Evolutionary conservation across 129 eudicot species (phyloP).

Genomic region (Pseudognaphalium luteoalbum): DNA sequence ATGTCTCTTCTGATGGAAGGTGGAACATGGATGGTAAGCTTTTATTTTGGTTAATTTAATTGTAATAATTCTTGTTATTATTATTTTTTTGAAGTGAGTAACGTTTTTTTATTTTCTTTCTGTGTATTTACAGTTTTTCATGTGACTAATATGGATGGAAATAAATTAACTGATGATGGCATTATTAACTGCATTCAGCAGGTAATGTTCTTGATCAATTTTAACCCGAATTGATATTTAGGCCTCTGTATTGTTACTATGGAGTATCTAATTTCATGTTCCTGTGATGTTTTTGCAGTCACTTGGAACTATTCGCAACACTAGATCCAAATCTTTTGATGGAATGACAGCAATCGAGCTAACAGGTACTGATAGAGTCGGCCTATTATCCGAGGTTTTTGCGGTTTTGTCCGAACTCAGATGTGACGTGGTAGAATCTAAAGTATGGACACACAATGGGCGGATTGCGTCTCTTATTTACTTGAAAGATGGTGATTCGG

Average conservation of each 20-base stretch:
- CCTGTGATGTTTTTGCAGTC: constrained; percentile 44
- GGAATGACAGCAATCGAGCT: constrained; percentile 79
- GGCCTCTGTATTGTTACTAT: background rate
- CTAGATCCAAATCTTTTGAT: constrained; percentile 39
- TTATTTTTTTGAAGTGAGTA: background rate
- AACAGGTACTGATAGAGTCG: constrained; percentile 83
- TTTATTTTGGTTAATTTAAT: background rate
- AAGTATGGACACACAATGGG: constrained; percentile 92
- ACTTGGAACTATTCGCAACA: constrained; percentile 60
- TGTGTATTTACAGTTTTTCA: constrained; percentile 66
- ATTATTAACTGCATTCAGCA: constrained; percentile 77
- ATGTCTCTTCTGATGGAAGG: constrained; percentile 87
- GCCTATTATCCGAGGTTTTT: constrained; percentile 82
- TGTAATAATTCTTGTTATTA: background rate
- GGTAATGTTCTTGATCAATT: constrained; percentile 38
- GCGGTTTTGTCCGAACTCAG: constrained; percentile 69
- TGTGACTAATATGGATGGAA: constrained; percentile 81
- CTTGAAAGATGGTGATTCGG: constrained; percentile 69
- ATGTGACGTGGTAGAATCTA: constrained; percentile 74
- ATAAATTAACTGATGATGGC: constrained; percentile 68
- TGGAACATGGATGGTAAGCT: constrained; percentile 95
- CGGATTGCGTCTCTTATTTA: constrained; percentile 77
- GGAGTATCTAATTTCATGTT: background rate
- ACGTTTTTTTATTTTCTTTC: background rate
- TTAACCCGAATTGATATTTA: background rate